Percentiles rank a stretch among this genome's conserved stretches.
Conservation (phyloP, 768 basidiomycete species). For the Lyophyllum semitale region DNA sequence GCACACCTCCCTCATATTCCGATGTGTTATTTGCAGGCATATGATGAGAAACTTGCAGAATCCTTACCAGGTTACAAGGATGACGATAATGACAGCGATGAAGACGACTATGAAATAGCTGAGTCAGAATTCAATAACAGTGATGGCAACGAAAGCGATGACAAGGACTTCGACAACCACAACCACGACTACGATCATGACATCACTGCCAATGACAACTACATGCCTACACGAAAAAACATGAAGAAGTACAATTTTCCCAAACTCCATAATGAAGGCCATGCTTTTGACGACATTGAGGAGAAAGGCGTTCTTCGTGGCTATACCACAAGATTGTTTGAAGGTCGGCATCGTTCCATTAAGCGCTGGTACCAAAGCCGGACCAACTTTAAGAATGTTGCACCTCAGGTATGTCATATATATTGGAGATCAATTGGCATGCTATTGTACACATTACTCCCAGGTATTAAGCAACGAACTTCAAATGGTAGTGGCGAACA, state of each 20-base stretch:
- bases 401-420: constrained; percentile 24
- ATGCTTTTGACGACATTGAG: constrained; percentile 32
- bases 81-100: neutral
- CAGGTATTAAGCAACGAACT: constrained; percentile 16
- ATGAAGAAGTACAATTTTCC: constrained; percentile 41
- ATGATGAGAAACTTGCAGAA: neutral
- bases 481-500: neutral
- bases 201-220: neutral
- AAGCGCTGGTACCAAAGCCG: constrained; percentile 24
- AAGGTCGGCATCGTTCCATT: constrained; percentile 28
- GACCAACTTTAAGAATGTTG: constrained; percentile 36
- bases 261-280: constrained; percentile 33
- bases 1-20: neutral
- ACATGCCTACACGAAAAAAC: constrained; percentile 15
- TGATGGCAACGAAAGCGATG: neutral
- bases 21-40: neutral
- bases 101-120: too few relatives aligned
- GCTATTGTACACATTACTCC: neutral
- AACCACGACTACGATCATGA: too few relatives aligned
- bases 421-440: neutral
- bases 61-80: neutral
- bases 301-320: constrained; percentile 29
- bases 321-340: constrained; percentile 33
- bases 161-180: neutral
- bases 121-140: too few relatives aligned